Conservation (phyloP, 1,284 basidiomycete genomes). For the Apiotrichum gracile region DNA sequence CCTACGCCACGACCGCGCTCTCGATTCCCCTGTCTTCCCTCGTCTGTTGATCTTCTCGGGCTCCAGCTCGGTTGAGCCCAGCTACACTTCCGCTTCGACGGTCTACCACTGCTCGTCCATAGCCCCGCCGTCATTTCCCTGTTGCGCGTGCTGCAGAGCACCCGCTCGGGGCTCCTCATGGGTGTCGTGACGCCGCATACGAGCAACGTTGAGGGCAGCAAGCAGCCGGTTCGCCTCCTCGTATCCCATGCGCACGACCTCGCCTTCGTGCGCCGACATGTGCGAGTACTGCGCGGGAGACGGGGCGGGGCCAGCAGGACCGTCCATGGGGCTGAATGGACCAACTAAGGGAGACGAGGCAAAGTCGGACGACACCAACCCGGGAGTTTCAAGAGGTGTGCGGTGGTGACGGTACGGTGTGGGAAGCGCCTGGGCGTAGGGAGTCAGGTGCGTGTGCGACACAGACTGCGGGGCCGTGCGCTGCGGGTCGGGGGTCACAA, state of each 20-base stretch:
- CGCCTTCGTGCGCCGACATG: slow-evolving; percentile 1
- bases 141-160: not conserved
- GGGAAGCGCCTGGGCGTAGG: not conserved
- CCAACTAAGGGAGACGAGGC: slow-evolving; percentile 3
- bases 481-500: not conserved
- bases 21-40: no score
- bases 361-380: slow-evolving; percentile 9
- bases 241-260: slow-evolving; percentile 27
- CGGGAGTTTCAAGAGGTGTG: slow-evolving; percentile 6
- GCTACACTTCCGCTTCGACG: not conserved
- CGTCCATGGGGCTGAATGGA: not conserved
- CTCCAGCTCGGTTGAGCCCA: not conserved
- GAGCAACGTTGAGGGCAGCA: slow-evolving; percentile 35
- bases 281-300: not conserved
- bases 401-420: slow-evolving; percentile 9
- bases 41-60: not conserved
- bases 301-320: not conserved
- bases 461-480: not conserved
- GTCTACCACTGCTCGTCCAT: not conserved
- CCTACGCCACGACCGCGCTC: no score
- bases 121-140: not conserved
- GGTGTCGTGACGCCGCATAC: slow-evolving; percentile 11
- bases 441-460: not conserved
- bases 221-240: slow-evolving; percentile 42
- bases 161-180: not conserved